Conservation (phyloP, 805 yeast genomes). For the Naumovozyma baii region DNA sequence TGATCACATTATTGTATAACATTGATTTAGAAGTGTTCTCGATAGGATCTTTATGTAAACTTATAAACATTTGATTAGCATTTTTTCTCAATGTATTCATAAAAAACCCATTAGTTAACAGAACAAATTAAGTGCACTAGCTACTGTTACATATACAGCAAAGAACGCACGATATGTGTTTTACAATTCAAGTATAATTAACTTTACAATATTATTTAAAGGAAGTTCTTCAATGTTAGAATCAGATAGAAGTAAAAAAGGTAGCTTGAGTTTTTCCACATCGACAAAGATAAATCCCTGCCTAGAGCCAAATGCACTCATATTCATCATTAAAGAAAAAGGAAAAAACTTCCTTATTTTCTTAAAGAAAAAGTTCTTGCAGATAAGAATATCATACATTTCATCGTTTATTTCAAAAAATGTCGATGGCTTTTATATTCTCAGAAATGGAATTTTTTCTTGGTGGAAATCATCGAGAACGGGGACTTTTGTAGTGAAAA, state of each 20-base stretch:
- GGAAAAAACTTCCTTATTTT: constrained; percentile 29
- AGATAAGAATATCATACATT: too few species aligned
- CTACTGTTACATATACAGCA: too few species aligned
- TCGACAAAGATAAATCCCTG: constrained; percentile 45
- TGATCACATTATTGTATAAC: constrained; percentile 14
- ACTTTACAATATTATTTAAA: background rate
- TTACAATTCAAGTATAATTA: background rate
- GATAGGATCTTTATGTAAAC: background rate
- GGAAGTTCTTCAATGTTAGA: constrained; percentile 1
- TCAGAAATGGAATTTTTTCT: too few species aligned
- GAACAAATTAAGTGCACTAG: too few species aligned
- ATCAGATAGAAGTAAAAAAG: constrained; percentile 64
- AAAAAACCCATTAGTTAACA: too few species aligned
- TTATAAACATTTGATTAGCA: background rate
- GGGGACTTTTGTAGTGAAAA: background rate
- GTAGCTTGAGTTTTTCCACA: constrained; percentile 99
- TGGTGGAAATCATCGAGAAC: background rate
- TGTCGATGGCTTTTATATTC: too few species aligned
- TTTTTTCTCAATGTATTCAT: too few species aligned
- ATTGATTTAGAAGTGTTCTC: background rate
- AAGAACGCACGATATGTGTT: too few species aligned
- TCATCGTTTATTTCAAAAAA: too few species aligned
- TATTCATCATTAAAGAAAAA: constrained; percentile 58
- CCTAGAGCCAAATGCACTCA: constrained; percentile 99
- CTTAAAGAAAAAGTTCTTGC: too few species aligned